A percentile compares a stretch with the other conserved stretches of the same genome.
These are phyloP conservation scores for Peniophora sp. DNA, from an alignment of 1,284 basidiomycete species.

Conservation along the genomic window DNA sequence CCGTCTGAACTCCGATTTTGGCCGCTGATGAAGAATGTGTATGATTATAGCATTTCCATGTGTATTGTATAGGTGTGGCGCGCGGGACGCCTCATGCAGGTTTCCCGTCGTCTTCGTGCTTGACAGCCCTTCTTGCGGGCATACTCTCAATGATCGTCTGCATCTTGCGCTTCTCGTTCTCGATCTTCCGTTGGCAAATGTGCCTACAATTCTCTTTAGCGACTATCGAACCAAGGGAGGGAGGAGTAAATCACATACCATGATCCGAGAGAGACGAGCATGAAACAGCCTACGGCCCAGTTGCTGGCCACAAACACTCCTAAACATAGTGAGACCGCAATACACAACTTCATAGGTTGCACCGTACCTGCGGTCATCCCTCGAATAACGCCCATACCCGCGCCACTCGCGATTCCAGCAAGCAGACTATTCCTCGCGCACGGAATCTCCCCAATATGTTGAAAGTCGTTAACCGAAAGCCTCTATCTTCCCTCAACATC, in stretches of 20 bases:
- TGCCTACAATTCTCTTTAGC: slow-evolving; percentile 33
- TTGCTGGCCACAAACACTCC: slow-evolving; percentile 25
- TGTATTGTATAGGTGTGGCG: no score
- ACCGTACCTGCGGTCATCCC: slow-evolving; percentile 41
- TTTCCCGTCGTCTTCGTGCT: slow-evolving; percentile 32
- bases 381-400: slow-evolving; percentile 50
- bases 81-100: no score
- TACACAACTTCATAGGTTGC: background rate
- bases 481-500: slow-evolving; percentile 32
- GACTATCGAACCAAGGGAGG: no score
- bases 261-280: slow-evolving; percentile 40
- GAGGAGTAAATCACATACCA: slow-evolving; percentile 28
- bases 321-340: background rate
- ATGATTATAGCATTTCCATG: no score
- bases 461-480: slow-evolving; percentile 35
- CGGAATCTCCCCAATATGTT: slow-evolving; percentile 48
- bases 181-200: slow-evolving; percentile 49
- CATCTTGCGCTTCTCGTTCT: slow-evolving; percentile 46
- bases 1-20: no score
- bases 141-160: slow-evolving; percentile 53
- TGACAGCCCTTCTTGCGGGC: slow-evolving; percentile 45
- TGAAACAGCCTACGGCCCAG: slow-evolving; percentile 50
- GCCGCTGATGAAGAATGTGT: no score
- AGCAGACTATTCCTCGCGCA: slow-evolving; percentile 48
- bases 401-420: slow-evolving; percentile 46